Base-by-base conservation (phyloP, 768 basidiomycete species). In the Suillus alpinus region DNA sequence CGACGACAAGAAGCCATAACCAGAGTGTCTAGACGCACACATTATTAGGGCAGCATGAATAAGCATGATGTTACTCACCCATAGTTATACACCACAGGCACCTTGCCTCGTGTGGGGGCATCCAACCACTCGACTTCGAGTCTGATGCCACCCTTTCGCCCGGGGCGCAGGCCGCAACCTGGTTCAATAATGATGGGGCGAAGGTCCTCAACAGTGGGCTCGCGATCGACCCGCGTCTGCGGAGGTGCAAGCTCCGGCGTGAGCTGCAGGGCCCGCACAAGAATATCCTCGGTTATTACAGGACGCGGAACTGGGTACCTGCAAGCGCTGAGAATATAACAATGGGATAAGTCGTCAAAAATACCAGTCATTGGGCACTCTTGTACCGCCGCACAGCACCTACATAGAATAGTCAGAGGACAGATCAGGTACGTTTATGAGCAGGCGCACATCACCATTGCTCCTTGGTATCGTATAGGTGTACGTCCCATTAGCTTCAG, bases 301-400 rank as follows among this genome's bases (percentile, higher is more conserved):
- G 82, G 80, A 7, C 89, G 83, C 4, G 88, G 81, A 3, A 73
- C 73, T 0, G 89, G 87, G 65, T 85, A 85, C 87, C 87, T 87
- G 50, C 4, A 37, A 49, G 46, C 34, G 4, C 34, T 58, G 32
- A 34, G 23, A 56, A 18, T 23, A 18, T 53, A 58, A 61, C 32
- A 9, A 20, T 18, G 14, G 7, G 10, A 12, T 13, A 16, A 37
- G 16, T 9, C 10, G 10, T 6, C 31, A 18, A 12, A 56, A 57
- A 65, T 63, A 81, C 90, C 90, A 91, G 67, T 91, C 89, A 55
- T 91, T 70, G 0, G 75, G 71, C 0, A 71, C 76, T 60, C 77
- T 83, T 13, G 83, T 87, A 1, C 88, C 87, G 10, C 90, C 88
- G 1, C 90, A 68, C 55, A 90, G 67, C 14, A 83, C 74, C 80